phyloP scores from a whole-genome alignment of 106 monocot genomes.

The Chionographis japonica region DNA sequence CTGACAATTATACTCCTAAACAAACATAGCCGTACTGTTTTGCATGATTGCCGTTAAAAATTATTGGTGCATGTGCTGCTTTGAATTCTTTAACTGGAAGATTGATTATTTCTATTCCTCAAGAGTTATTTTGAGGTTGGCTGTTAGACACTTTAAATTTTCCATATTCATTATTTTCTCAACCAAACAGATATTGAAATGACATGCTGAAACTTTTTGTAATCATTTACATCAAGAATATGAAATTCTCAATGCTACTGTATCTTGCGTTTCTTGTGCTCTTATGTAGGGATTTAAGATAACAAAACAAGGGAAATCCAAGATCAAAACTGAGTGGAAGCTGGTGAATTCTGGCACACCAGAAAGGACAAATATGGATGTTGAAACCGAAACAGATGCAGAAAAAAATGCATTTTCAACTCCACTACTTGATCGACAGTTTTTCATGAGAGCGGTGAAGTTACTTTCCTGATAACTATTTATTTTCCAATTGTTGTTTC shows the following conservation, averaged over 20 bases:
- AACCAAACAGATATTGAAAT: no score
- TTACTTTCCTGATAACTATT: conserved; percentile 3
- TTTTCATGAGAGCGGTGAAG: background rate
- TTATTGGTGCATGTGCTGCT: no score
- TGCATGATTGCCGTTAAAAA: no score
- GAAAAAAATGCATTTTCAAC: conserved; percentile 22
- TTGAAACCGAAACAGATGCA: conserved; percentile 13
- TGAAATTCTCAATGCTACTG: background rate
- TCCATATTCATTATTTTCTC: no score
- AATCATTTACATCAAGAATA: background rate
- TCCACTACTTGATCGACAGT: conserved; percentile 28
- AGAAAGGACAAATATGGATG: conserved; percentile 56
- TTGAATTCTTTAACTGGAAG: no score
- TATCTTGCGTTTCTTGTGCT: background rate
- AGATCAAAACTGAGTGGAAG: conserved; percentile 65
- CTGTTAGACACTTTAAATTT: no score
- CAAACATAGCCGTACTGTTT: no score
- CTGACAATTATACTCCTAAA: no score
- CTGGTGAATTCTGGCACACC: conserved; percentile 35
- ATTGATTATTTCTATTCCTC: no score
- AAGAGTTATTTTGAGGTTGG: no score
- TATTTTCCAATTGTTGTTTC: background rate
- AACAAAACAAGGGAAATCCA: conserved; percentile 67
- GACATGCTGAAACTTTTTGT: background rate
- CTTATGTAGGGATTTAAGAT: conserved; percentile 72